These are phyloP conservation scores for Biscogniauxia marginata DNA, from an alignment of 2,329 filamentous ascomycete genomes.

Conservation along the genomic window DNA sequence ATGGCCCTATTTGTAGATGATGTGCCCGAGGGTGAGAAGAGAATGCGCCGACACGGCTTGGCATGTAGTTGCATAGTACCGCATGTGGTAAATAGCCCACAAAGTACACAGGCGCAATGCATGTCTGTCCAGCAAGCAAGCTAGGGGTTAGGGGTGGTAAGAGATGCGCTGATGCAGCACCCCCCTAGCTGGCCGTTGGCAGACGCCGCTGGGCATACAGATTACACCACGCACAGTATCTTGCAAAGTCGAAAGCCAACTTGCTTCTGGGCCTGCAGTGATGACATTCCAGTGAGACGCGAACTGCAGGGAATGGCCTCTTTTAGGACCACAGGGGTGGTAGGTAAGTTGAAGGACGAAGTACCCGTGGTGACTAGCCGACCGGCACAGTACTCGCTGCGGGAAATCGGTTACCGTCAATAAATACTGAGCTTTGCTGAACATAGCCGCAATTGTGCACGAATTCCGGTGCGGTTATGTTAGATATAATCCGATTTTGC, in stretches of 20 bases:
- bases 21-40: background rate
- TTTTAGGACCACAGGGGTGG: background rate
- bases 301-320: conserved; percentile 1
- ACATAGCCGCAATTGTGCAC: too few relatives aligned
- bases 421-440: too few relatives aligned
- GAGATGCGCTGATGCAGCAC: background rate
- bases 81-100: background rate
- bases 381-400: too few relatives aligned
- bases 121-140: background rate
- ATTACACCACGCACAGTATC: background rate
- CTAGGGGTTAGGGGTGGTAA: background rate
- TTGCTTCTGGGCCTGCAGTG: background rate
- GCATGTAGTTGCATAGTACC: background rate
- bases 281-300: conserved; percentile 7
- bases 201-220: background rate
- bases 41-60: background rate
- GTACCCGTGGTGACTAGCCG: too few relatives aligned
- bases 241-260: background rate
- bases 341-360: background rate
- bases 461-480: too few relatives aligned
- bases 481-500: too few relatives aligned
- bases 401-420: too few relatives aligned
- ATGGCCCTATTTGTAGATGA: conserved; percentile 1
- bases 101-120: background rate
- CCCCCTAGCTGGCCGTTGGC: background rate